These are phyloP conservation scores for Aspergillaceae sp. DNA, from an alignment of 2,329 filamentous ascomycete species.

Conservation along the genomic window DNA sequence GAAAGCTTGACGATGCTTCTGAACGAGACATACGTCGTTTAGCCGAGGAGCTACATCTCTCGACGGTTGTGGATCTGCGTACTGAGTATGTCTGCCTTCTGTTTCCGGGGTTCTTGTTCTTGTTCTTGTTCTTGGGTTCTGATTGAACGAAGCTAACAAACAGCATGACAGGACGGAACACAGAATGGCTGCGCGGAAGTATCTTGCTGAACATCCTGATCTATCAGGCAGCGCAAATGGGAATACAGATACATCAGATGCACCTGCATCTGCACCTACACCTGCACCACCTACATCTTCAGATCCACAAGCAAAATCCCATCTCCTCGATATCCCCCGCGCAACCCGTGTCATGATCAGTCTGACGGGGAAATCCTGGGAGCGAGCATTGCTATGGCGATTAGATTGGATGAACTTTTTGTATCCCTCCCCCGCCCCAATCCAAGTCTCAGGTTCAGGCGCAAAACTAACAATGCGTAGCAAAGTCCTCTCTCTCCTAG, in stretches of 20 bases:
- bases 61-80: slow-evolving; percentile 68
- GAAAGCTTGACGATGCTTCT: slow-evolving; percentile 59
- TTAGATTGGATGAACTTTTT: slow-evolving; percentile 59
- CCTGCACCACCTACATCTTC: too few species aligned
- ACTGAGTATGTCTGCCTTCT: slow-evolving; percentile 50
- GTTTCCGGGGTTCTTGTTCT: too few species aligned
- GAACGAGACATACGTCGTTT: slow-evolving; percentile 54
- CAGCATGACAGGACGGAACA: slow-evolving; percentile 56
- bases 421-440: slow-evolving; percentile 31
- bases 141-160: neutral
- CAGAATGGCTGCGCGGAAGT: slow-evolving; percentile 43
- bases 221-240: too few species aligned
- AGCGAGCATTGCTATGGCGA: slow-evolving; percentile 57
- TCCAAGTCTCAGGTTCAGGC: neutral
- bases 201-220: too few species aligned
- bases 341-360: slow-evolving; percentile 59
- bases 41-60: slow-evolving; percentile 53
- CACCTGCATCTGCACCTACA: too few species aligned
- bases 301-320: slow-evolving; percentile 7
- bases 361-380: slow-evolving; percentile 65
- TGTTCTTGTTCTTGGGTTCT: too few species aligned
- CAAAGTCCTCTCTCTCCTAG: slow-evolving; percentile 54
- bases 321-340: slow-evolving; percentile 54
- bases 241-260: too few species aligned
- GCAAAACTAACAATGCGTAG: slow-evolving; percentile 22